A percentile compares a stretch with the other conserved stretches of the same genome.
These are phyloP conservation scores for Aspergillus ustus DNA, from an alignment of 2,329 filamentous ascomycete genomes.

Conservation along the genomic window DNA sequence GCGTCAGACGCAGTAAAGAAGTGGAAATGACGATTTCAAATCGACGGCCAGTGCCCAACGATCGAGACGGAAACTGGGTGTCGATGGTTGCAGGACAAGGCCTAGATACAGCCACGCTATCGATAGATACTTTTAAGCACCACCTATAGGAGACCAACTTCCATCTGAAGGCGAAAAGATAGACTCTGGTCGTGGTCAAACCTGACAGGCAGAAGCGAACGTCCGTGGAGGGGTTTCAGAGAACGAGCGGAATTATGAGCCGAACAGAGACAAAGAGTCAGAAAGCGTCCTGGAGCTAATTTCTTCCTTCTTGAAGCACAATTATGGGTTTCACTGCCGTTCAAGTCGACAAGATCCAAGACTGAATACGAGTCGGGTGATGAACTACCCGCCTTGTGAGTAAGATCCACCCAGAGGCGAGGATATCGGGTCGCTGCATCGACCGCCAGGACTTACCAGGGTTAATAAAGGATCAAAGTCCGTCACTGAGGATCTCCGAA, in stretches of 20 bases:
- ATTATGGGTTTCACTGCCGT: constrained; percentile 14
- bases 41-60: constrained; percentile 38
- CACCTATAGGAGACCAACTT: constrained; percentile 24
- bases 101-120: constrained; percentile 30
- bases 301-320: constrained; percentile 20
- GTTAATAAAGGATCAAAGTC: constrained; percentile 25
- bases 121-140: constrained; percentile 24
- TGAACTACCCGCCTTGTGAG: constrained; percentile 47
- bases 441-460: constrained; percentile 37
- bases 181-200: constrained; percentile 15
- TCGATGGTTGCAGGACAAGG: constrained; percentile 38
- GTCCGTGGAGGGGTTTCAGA: constrained; percentile 24
- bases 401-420: constrained; percentile 33
- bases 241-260: constrained; percentile 18
- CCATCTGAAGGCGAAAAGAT: constrained; percentile 24
- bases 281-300: constrained; percentile 26
- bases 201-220: constrained; percentile 20
- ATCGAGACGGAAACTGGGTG: constrained; percentile 33
- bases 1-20: constrained; percentile 38
- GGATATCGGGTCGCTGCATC: constrained; percentile 37
- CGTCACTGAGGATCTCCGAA: constrained; percentile 28
- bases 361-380: constrained; percentile 34
- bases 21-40: constrained; percentile 38
- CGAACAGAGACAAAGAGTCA: constrained; percentile 30
- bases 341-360: constrained; percentile 28